phyloP scores from a whole-genome alignment of 768 basidiomycete genomes.

The Tulasnella sp. region DNA sequence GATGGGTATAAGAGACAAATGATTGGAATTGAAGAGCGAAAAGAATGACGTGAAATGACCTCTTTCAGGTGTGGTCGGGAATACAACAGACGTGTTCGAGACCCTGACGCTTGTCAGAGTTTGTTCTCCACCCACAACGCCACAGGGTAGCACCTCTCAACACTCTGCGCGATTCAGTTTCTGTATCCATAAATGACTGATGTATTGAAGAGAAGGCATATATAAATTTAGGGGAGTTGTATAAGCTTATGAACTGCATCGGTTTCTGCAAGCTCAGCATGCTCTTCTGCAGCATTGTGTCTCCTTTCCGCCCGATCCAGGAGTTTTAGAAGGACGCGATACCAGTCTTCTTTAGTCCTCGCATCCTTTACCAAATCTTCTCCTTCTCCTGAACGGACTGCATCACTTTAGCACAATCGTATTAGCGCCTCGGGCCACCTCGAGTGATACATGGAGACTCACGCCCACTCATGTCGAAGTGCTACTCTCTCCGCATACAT shows the following conservation, averaged over 20 bases:
- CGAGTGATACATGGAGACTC: neutral
- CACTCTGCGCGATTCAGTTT: too few species aligned
- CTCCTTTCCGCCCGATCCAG: slow-evolving; percentile 10
- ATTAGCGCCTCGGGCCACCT: neutral
- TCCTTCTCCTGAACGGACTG: neutral
- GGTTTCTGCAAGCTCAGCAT: neutral
- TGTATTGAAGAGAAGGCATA: too few species aligned
- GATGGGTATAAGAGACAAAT: neutral
- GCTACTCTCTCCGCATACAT: slow-evolving; percentile 48
- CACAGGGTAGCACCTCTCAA: neutral
- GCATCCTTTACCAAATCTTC: neutral
- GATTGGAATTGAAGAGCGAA: neutral
- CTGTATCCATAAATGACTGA: too few species aligned
- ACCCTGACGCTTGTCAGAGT: neutral
- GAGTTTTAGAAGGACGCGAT: neutral
- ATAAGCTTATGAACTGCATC: neutral
- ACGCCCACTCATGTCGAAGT: slow-evolving; percentile 54
- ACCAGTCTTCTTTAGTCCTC: neutral
- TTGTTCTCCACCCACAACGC: neutral
- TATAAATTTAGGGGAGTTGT: neutral
- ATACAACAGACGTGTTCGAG: slow-evolving; percentile 6
- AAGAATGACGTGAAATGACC: slow-evolving; percentile 9
- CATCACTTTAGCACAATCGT: neutral
- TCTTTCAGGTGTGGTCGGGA: slow-evolving; percentile 2
- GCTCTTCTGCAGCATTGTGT: neutral